phyloP scores from a whole-genome alignment of 2,329 filamentous ascomycete genomes.

The Aspergillus spinulosporus region DNA sequence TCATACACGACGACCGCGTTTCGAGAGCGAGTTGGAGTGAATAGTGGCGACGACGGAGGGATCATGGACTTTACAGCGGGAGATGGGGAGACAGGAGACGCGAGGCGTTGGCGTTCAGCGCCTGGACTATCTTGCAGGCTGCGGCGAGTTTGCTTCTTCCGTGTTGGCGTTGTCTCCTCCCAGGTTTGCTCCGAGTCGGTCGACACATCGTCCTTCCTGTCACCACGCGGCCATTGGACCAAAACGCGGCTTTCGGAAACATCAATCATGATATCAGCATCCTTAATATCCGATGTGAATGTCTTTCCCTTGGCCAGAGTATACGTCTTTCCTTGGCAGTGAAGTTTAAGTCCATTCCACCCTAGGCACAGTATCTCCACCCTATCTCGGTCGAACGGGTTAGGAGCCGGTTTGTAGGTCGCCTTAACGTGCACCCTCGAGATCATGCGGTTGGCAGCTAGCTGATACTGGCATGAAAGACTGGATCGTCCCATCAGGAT shows the following conservation, averaged over 20 bases:
- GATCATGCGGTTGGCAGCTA: conserved; percentile 87
- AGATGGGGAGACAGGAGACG: conserved; percentile 75
- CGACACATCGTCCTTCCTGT: conserved; percentile 55
- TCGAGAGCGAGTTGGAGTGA: conserved; percentile 47
- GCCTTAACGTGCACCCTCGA: conserved; percentile 92
- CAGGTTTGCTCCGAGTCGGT: conserved; percentile 68
- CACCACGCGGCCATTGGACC: conserved; percentile 74
- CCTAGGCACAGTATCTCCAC: conserved; percentile 89
- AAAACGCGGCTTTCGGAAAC: conserved; percentile 90
- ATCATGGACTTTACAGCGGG: conserved; percentile 53
- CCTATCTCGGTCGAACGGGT: conserved; percentile 69
- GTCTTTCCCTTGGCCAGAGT: conserved; percentile 84
- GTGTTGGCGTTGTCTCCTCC: conserved; percentile 56
- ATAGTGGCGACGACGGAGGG: conserved; percentile 43
- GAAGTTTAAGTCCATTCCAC: conserved; percentile 93
- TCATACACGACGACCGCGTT: conserved; percentile 66
- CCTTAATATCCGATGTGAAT: conserved; percentile 85
- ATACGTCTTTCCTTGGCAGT: conserved; percentile 84
- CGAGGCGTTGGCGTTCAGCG: conserved; percentile 62
- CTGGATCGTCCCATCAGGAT: conserved; percentile 89
- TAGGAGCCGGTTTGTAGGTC: conserved; percentile 70
- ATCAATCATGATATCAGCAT: conserved; percentile 89
- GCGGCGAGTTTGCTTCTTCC: conserved; percentile 30
- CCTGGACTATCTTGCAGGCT: conserved; percentile 47
- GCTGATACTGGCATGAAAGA: conserved; percentile 91